A percentile compares a stretch with the other conserved stretches of the same genome.
Conservation (phyloP, 148 eudicot genomes). For the Diospyros lotus region DNA sequence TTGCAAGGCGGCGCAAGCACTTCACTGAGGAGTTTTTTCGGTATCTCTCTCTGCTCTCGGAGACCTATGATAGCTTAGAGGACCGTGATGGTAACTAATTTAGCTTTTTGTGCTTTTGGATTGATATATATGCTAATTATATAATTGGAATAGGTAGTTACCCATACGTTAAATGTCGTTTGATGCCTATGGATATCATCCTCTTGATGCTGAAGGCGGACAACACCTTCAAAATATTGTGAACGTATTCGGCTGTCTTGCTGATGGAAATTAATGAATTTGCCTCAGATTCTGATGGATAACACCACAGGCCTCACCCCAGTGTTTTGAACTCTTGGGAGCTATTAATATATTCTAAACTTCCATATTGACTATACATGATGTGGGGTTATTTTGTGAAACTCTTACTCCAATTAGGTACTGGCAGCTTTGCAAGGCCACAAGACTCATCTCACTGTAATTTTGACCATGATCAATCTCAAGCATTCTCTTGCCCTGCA, state of each 20-base stretch:
- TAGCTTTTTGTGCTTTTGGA: background rate
- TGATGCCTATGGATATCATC: background rate
- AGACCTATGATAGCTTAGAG: conserved; percentile 72
- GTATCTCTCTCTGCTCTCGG: conserved; percentile 66
- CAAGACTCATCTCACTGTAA: too few species aligned
- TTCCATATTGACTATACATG: too few species aligned
- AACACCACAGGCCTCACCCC: too few species aligned
- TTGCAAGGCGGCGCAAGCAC: conserved; percentile 76
- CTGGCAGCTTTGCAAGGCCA: too few species aligned
- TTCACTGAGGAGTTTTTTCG: conserved; percentile 79
- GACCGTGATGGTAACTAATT: conserved; percentile 76
- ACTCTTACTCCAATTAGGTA: too few species aligned
- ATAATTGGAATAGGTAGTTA: background rate
- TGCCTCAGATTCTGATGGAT: conserved; percentile 2
- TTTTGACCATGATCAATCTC: too few species aligned
- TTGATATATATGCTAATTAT: conserved; percentile 4
- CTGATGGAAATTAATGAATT: background rate
- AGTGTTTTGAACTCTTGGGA: too few species aligned
- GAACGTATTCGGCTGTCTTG: background rate
- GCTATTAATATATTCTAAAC: too few species aligned
- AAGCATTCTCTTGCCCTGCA: too few species aligned
- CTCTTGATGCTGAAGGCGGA: background rate
- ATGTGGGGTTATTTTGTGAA: too few species aligned
- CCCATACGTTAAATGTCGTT: background rate
- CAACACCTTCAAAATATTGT: background rate